Evolutionary conservation across 805 yeast genomes (phyloP).

Genomic region (Wickerhamiella slavikovae): DNA sequence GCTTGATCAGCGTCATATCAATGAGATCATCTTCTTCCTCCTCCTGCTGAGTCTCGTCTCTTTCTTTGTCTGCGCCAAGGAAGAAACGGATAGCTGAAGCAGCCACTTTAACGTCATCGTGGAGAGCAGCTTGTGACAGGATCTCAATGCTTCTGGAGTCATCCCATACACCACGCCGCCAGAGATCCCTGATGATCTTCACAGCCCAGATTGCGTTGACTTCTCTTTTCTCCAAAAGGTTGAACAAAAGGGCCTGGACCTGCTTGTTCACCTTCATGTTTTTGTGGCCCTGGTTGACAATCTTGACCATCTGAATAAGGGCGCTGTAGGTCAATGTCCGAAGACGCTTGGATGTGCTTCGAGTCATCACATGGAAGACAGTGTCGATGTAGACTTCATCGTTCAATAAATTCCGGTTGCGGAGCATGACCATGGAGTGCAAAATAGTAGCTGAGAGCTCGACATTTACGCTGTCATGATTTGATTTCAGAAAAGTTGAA

Average conservation of each 20-base stretch:
- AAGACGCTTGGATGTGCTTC: constrained; percentile 60
- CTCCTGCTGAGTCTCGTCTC: constrained; percentile 67
- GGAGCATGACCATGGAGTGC: constrained; percentile 70
- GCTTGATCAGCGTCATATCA: constrained; percentile 59
- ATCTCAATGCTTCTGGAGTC: constrained; percentile 93
- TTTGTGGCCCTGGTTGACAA: constrained; percentile 72
- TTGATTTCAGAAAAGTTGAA: constrained; percentile 41
- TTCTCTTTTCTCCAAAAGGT: constrained; percentile 60
- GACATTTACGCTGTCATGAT: constrained; percentile 66
- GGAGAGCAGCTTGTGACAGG: constrained; percentile 89
- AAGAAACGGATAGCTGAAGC: constrained; percentile 80
- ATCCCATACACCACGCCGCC: constrained; percentile 98
- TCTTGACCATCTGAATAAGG: constrained; percentile 54
- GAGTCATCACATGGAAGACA: constrained; percentile 55
- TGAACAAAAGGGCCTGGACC: constrained; percentile 82
- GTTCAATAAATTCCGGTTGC: constrained; percentile 61
- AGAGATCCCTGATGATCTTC: constrained; percentile 76
- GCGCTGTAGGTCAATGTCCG: constrained; percentile 69
- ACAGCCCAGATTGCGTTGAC: constrained; percentile 92
- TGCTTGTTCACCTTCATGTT: constrained; percentile 76
- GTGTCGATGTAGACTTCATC: constrained; percentile 72
- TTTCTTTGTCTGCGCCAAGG: constrained; percentile 84
- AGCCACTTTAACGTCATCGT: constrained; percentile 70
- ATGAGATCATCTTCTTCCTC: constrained; percentile 45
- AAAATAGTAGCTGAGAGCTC: constrained; percentile 81